These are phyloP conservation scores for Sungouiella blattae DNA, from an alignment of 805 yeast genomes.

Conservation along the genomic window DNA sequence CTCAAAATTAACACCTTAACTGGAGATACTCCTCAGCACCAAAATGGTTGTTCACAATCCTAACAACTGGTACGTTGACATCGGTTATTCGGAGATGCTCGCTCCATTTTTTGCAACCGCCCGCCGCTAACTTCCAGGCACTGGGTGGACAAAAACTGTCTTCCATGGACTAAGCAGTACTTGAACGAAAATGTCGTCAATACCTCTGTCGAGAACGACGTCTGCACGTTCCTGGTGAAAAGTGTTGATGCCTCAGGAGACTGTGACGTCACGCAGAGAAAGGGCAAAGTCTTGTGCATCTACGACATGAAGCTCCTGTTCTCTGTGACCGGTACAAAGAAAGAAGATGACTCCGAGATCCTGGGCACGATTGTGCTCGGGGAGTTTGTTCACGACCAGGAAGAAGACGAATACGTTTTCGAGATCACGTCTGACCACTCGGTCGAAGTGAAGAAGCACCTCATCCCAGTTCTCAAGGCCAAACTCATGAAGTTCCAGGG, in stretches of 20 bases:
- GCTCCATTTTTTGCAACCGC: too few species aligned
- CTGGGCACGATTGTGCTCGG: constrained; percentile 49
- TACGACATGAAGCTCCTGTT: constrained; percentile 61
- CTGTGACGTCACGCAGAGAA: constrained; percentile 80
- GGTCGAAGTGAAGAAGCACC: constrained; percentile 42
- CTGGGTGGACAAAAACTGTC: constrained; percentile 68
- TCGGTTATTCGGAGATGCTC: too few species aligned
- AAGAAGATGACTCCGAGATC: constrained; percentile 32
- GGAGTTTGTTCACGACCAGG: constrained; percentile 77
- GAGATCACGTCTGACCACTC: constrained; percentile 38
- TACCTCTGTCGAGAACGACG: constrained; percentile 24
- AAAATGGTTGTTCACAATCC: constrained; percentile 65
- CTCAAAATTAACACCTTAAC: too few species aligned
- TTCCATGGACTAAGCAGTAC: constrained; percentile 59
- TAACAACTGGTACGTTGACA: constrained; percentile 57
- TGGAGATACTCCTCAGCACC: too few species aligned
- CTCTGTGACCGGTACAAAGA: constrained; percentile 33
- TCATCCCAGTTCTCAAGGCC: constrained; percentile 50
- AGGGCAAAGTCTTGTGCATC: constrained; percentile 74
- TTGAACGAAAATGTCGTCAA: constrained; percentile 37
- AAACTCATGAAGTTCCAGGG: constrained; percentile 57
- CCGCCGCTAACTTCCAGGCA: constrained; percentile 50
- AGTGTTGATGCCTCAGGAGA: constrained; percentile 56
- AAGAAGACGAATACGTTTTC: constrained; percentile 59
- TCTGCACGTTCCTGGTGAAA: constrained; percentile 26